Base-by-base conservation (phyloP, 306 rosid species). In the Mucuna pruriens region DNA sequence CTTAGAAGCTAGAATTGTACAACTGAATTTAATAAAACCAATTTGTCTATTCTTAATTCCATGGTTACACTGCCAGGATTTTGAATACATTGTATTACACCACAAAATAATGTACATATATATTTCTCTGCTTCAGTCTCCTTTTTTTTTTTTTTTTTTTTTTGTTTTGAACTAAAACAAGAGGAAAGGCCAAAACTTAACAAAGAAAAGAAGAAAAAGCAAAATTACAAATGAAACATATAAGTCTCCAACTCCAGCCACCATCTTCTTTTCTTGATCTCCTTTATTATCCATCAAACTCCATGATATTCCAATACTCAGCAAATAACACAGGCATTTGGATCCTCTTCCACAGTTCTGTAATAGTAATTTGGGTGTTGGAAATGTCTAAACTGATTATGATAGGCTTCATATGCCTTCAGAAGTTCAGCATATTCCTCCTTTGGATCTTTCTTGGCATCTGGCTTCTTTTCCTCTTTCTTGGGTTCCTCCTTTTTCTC, bases 311-410 rank as follows among this genome's bases (percentile, higher is more conserved):
- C 48, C 15, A 20, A 22, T 31, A 39, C 36, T 88, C 61, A 94
- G 76, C 91, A 92, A 48, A 92, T 92, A 6, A 90, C 92, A 86
- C 98, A 94, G 1, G 83, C 76, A 85, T 64, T 90, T 12, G 95
- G 97, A 81, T 87, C 79, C 79, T 92, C 94, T 61, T 94, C 95
- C 19, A 29, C 79, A 38, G 83, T 77, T 68, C 54, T 84, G 5
- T 74, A 81, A 77, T 13, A 83, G 45, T 84, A 79, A 20, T 45
- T 16, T 0, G 85, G 73, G 16, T 62, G 16, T 16, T 16, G 84
- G 0, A n/a, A 71, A 9, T 64, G 62, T 46, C 66, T 44, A 80
- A 31, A 29, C 7, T 82, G 82, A 57, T 72, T 75, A 55, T 74
- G 57, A 36, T 74, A 46, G 0, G n/a, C 29, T 44, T 67, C 29